phyloP scores from a whole-genome alignment of 192 early-diverging fungal genomes.

The Umbelopsis vinacea region DNA sequence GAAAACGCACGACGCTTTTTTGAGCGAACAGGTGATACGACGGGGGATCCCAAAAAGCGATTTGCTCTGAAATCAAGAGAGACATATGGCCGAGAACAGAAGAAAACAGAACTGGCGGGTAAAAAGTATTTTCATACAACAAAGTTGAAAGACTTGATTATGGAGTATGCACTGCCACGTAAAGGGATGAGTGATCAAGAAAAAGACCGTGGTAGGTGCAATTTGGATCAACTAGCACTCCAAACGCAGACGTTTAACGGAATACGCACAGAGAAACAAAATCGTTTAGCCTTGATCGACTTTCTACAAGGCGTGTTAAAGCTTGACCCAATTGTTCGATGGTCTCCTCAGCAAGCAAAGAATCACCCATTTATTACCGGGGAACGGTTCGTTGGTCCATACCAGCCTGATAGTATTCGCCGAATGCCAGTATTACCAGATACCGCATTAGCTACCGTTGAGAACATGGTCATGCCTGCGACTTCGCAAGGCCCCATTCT shows the following conservation, averaged over 20 bases:
- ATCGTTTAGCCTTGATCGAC: constrained; percentile 83
- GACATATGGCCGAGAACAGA: constrained; percentile 25
- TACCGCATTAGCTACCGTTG: neutral
- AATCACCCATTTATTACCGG: constrained; percentile 97
- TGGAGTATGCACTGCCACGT: constrained; percentile 22
- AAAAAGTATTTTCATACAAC: constrained; percentile 27
- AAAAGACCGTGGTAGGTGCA: constrained; percentile 19
- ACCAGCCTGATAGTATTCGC: constrained; percentile 47
- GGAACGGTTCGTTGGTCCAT: constrained; percentile 73
- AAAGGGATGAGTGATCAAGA: constrained; percentile 15
- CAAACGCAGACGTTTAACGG: constrained; percentile 1
- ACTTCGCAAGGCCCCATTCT: neutral
- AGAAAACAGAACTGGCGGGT: constrained; percentile 23
- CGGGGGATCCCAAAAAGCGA: constrained; percentile 25
- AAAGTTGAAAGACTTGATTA: constrained; percentile 24
- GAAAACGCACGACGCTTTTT: constrained; percentile 84
- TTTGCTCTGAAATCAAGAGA: constrained; percentile 23
- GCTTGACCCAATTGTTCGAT: constrained; percentile 90
- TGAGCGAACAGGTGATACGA: constrained; percentile 55
- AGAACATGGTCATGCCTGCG: neutral
- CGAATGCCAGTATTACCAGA: neutral
- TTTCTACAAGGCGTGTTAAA: constrained; percentile 91
- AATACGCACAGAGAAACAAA: constrained; percentile 64
- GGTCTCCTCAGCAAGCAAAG: constrained; percentile 94
- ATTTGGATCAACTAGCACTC: neutral